phyloP scores from a whole-genome alignment of 192 early-diverging fungal genomes.

The Backusella psychrophila region DNA sequence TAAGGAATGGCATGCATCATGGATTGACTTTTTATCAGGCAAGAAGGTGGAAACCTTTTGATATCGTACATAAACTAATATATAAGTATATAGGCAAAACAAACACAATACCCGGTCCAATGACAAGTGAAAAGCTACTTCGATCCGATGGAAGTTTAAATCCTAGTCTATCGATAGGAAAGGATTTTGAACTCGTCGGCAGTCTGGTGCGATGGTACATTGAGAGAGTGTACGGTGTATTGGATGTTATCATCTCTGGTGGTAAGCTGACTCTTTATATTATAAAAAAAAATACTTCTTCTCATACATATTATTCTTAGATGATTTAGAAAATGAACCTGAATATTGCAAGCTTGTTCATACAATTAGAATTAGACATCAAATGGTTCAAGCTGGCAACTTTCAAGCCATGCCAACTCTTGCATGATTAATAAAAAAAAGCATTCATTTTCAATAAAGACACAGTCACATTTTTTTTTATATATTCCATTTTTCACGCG shows the following conservation, averaged over 20 bases:
- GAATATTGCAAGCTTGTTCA: background rate
- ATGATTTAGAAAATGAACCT: background rate
- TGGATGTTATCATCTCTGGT: background rate
- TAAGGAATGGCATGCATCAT: background rate
- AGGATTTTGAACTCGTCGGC: background rate
- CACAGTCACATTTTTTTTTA: background rate
- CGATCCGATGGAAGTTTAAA: background rate
- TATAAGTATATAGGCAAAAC: background rate
- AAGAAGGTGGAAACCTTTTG: background rate
- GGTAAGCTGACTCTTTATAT: background rate
- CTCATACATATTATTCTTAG: background rate
- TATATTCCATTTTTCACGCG: too few species aligned
- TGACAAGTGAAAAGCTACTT: background rate
- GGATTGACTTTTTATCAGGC: background rate
- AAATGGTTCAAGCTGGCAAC: background rate
- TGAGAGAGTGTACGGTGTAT: background rate
- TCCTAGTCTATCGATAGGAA: background rate
- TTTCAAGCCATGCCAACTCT: background rate
- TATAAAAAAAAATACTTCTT: background rate
- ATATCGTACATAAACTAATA: background rate
- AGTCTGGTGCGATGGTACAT: background rate
- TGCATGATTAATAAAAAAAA: background rate
- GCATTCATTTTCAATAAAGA: background rate
- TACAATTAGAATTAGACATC: background rate
- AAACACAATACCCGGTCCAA: background rate